phyloP scores from a whole-genome alignment of 2,329 filamentous ascomycete genomes.

The Ceratocystis huliohia region DNA sequence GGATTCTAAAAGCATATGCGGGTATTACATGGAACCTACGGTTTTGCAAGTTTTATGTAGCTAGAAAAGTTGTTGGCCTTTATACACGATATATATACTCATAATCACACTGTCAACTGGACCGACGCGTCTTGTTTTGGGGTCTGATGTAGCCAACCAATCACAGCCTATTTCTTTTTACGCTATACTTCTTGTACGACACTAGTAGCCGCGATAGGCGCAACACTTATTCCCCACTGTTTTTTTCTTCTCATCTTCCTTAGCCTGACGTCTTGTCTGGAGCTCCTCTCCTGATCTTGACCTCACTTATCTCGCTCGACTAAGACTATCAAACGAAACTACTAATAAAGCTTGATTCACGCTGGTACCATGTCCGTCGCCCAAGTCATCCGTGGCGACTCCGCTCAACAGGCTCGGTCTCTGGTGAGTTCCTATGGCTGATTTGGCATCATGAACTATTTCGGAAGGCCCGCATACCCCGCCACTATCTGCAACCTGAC shows the following conservation, averaged over 20 bases:
- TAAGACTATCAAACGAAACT: neutral
- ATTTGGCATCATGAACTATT: neutral
- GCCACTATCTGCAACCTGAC: neutral
- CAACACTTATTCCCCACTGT: neutral
- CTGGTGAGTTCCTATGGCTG: conserved; percentile 33
- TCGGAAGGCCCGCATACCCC: neutral
- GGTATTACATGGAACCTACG: neutral
- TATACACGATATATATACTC: conserved; percentile 1
- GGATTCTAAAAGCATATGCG: neutral
- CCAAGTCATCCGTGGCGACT: conserved; percentile 37
- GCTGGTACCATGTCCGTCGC: conserved; percentile 30
- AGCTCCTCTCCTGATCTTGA: neutral
- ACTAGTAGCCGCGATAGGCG: conserved; percentile 1
- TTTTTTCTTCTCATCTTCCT: conserved; percentile 4
- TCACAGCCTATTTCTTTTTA: neutral
- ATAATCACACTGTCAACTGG: neutral
- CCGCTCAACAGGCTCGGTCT: conserved; percentile 45
- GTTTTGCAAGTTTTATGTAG: neutral
- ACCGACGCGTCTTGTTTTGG: no score
- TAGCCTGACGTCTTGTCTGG: conserved; percentile 3
- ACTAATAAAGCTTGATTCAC: neutral
- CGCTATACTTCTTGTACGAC: neutral
- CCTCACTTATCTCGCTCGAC: neutral
- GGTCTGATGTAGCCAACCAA: neutral
- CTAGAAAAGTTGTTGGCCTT: neutral